Evolutionary conservation across 148 eudicot species (phyloP), one percentile per base, ranked within the genome.

Genomic region (Camellia granthamiana): DNA sequence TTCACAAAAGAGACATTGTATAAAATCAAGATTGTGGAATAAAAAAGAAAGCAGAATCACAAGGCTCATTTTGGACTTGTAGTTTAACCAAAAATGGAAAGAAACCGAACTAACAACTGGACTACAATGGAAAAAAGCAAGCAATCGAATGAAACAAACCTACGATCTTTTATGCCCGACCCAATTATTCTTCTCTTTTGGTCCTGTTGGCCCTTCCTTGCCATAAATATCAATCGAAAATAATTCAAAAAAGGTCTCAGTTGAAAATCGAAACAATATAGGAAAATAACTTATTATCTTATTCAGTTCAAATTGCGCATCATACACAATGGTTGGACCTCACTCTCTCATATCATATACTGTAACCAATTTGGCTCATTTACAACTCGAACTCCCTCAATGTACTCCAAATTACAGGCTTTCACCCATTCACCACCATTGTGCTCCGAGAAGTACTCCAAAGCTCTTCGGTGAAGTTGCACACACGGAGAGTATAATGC

Each of bases 101-200:
- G 73, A 54, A 11, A 69, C 73, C 16, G 54, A 49, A 69, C 73
- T 68, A 7, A 3, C 51, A 68, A 68, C 0, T 0, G 52, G 52
- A 49, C 0, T 15, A 69, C 52, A 69, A 21, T 54, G 12, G 38
- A 30, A 69, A 16, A 69, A 4, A 49, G 46, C 0, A 5, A 21
- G 18, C 11, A 11, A 18, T 30, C 1, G 38, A 30, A 30, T 30
- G 38, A 69, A 75, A 12, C 13, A 67, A 12, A 55, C 61, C 77
- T 76, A 89, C 15, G 89, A 92, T 81, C 97, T 84, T 72, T 95
- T 98, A 83, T 95, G 98, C 42, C 97, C 98, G 7, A 84, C 76
- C 99, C 99, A 95, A 59, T 93, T 95, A 73, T 95, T 88, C 90
- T 95, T 95, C 90, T 93, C 99, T 86, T 95, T 93, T 14, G 99